Evolutionary conservation across 192 early-diverging fungal genomes (phyloP).

Genomic region (Phlyctochytrium bullatum): DNA sequence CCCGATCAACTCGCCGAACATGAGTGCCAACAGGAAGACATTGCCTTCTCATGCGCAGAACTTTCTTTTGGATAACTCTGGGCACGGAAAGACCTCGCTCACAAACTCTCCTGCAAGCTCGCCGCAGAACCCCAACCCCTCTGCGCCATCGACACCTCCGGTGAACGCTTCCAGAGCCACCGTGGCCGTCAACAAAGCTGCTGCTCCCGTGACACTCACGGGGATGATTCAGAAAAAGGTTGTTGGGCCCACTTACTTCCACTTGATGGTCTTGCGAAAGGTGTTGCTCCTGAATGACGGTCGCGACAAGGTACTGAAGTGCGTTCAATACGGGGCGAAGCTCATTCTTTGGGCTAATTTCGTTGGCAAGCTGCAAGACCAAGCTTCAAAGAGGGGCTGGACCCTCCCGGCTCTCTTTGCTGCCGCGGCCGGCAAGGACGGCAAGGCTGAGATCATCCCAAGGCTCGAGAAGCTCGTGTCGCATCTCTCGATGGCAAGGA

Average conservation of each 20-base stretch:
- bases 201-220: no score
- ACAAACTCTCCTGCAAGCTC: no score
- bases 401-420: not conserved
- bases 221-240: no score
- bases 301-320: slow-evolving; percentile 65
- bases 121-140: no score
- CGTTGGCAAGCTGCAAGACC: not conserved
- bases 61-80: no score
- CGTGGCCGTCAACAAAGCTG: no score
- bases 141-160: no score
- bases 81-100: no score
- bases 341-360: not conserved
- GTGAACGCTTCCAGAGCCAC: no score
- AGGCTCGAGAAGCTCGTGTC: slow-evolving; percentile 52
- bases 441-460: slow-evolving; percentile 3
- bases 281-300: slow-evolving; percentile 72
- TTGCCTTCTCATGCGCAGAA: no score
- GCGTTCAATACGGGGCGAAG: slow-evolving; percentile 18
- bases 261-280: slow-evolving; percentile 52
- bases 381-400: not conserved
- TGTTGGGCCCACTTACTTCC: slow-evolving; percentile 2
- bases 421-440: not conserved
- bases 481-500: slow-evolving; percentile 72
- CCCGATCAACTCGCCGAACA: no score
- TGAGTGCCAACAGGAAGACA: no score